Base-by-base conservation (phyloP, 2,329 filamentous ascomycete genomes). In the Atkinsonella hypoxylon region DNA sequence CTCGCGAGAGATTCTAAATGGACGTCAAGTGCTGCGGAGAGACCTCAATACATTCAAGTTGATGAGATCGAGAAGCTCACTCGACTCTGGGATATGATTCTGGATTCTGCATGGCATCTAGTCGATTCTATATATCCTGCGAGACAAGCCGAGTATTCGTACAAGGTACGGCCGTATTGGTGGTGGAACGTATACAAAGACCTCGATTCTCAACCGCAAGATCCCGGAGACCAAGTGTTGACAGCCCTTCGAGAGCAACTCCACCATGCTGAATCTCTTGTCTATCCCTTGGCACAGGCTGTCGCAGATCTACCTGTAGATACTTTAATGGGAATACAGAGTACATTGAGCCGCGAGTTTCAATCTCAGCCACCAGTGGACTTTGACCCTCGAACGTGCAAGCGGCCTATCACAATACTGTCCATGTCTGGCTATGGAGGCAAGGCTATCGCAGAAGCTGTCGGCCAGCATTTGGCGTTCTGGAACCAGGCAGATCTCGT, bases 401-500 rank as follows among this genome's bases (percentile, higher is more conserved):
- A 66, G 55, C 63, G 69, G 20, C 69, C 70, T 30, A 64, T 71
- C 18, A 66, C 62, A 9, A 56, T 71, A 13, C 54, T 71, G 11
- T 63, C 65, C 4, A 59, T 66, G 48, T 66, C 66, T 15, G 68
- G 69, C 0, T 70, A 69, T 45, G 60, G 65, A 11, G 69, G 69
- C 1, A 66, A 63, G 40, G 62, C 64, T 1, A 64, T 70, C 51
- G 59, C 66, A n/a, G 58, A 67, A 48, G 61, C 66, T 15, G 69
- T 87, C n/a, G 77, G 90, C 2, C 73, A 79, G 53, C 74, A 79
- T 47, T 69, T 85, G 42, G 85, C 85, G 0, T 68, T 70, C 12
- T 74, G 80, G 34, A 68, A 85, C 6, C 70, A 69, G 7, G 83
- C 86, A 3, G 81, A 91, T 56, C 61, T 91, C 3, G 68, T 93